Evolutionary conservation across 495 filamentous ascomycete genomes (phyloP).

Genomic region (Penicillium atrosanguineum): DNA sequence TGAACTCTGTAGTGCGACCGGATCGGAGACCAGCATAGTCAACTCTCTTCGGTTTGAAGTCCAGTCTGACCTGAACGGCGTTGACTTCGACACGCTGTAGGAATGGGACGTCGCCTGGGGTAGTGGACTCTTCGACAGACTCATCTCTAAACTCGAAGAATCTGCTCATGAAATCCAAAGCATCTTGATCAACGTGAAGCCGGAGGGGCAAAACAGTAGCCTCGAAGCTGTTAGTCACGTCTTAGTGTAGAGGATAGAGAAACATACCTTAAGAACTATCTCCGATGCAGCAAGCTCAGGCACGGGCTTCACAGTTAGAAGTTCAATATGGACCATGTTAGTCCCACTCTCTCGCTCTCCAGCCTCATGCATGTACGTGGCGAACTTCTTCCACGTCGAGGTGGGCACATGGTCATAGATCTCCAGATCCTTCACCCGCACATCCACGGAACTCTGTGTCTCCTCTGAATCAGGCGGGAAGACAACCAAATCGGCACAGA

Average conservation of each 20-base stretch:
- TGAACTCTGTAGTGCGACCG: slow-evolving; percentile 97
- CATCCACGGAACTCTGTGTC: slow-evolving; percentile 80
- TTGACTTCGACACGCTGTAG: slow-evolving; percentile 87
- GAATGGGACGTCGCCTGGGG: slow-evolving; percentile 75
- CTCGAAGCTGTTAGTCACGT: slow-evolving; percentile 29
- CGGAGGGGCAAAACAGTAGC: slow-evolving; percentile 82
- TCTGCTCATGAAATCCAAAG: slow-evolving; percentile 91
- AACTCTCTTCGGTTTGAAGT: slow-evolving; percentile 97
- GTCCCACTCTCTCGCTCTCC: slow-evolving; percentile 79
- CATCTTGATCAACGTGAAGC: slow-evolving; percentile 96
- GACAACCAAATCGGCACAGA: slow-evolving; percentile 78
- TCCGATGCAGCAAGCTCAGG: slow-evolving; percentile 83
- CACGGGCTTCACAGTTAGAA: slow-evolving; percentile 83
- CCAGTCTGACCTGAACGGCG: slow-evolving; percentile 75
- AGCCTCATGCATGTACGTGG: slow-evolving; percentile 85
- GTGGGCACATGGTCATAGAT: slow-evolving; percentile 93
- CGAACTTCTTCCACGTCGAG: slow-evolving; percentile 98
- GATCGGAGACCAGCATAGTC: slow-evolving; percentile 94
- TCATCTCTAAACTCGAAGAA: slow-evolving; percentile 98
- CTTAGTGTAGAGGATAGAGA: not conserved
- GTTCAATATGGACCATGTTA: slow-evolving; percentile 85
- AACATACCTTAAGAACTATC: slow-evolving; percentile 72
- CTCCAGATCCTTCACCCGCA: slow-evolving; percentile 78
- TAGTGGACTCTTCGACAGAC: slow-evolving; percentile 44
- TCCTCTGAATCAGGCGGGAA: slow-evolving; percentile 77